These are phyloP conservation scores for Vachellia collinsii DNA, from an alignment of 306 rosid genomes.

Conservation along the genomic window DNA sequence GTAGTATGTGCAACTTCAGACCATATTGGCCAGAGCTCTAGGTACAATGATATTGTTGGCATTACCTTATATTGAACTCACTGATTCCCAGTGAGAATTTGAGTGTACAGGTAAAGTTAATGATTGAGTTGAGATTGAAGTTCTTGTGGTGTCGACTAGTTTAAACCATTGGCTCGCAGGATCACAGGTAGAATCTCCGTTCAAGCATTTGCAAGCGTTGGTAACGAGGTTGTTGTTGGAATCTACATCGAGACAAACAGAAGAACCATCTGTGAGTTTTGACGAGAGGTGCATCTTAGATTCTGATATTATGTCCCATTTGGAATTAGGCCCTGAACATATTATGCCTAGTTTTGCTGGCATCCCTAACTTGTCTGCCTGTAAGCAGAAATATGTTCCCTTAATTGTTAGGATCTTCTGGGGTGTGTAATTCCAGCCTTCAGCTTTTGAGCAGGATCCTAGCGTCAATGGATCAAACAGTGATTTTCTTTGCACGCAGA, in stretches of 20 bases:
- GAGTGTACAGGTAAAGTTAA: slow-evolving; percentile 23
- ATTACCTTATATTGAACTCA: slow-evolving; percentile 8
- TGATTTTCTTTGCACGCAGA: slow-evolving; percentile 54
- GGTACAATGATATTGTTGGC: not conserved
- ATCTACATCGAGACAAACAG: slow-evolving; percentile 74
- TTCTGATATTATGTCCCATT: slow-evolving; percentile 75
- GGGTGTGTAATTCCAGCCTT: slow-evolving; percentile 59
- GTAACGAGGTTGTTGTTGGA: slow-evolving; percentile 59
- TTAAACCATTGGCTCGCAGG: slow-evolving; percentile 90
- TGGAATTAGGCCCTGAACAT: slow-evolving; percentile 52
- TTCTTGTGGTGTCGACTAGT: slow-evolving; percentile 62
- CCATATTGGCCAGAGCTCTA: not conserved
- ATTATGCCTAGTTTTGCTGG: slow-evolving; percentile 54
- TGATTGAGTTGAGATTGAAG: slow-evolving; percentile 12
- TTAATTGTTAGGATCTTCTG: slow-evolving; percentile 50
- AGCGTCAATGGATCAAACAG: slow-evolving; percentile 45
- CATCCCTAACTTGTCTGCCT: slow-evolving; percentile 48
- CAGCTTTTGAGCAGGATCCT: slow-evolving; percentile 68
- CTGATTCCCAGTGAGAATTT: slow-evolving; percentile 18
- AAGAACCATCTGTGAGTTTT: slow-evolving; percentile 40
- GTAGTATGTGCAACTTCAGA: not conserved
- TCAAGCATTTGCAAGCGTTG: slow-evolving; percentile 74
- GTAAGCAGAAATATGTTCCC: slow-evolving; percentile 78
- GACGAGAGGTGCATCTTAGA: slow-evolving; percentile 80
- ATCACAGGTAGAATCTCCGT: slow-evolving; percentile 57